A percentile compares a stretch with the other conserved stretches of the same genome.
Conservation (phyloP, 2,329 filamentous ascomycete genomes). For the Blumeria hordei region DNA sequence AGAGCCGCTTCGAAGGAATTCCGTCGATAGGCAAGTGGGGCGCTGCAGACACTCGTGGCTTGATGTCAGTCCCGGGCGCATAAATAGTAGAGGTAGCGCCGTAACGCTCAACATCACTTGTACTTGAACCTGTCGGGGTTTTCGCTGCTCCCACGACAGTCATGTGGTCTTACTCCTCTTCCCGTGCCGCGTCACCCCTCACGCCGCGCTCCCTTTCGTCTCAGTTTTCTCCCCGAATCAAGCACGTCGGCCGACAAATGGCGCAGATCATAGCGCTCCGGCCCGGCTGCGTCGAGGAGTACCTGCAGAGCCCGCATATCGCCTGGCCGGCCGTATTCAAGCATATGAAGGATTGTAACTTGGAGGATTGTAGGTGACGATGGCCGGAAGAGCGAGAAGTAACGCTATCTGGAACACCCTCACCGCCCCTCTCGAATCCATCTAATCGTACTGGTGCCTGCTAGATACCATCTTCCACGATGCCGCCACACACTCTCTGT, state of each 20-base stretch:
- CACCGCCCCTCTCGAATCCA: no score
- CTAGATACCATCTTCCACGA: conserved; percentile 49
- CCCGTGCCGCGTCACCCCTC: conserved; percentile 5
- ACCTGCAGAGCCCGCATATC: conserved; percentile 47
- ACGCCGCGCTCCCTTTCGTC: conserved; percentile 3
- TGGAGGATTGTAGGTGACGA: conserved; percentile 36
- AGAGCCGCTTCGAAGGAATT: no score
- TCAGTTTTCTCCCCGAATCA: conserved; percentile 7
- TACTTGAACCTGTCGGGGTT: no score
- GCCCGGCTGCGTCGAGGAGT: conserved; percentile 37
- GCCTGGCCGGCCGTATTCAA: conserved; percentile 59
- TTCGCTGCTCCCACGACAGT: not conserved
- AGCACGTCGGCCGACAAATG: conserved; percentile 28
- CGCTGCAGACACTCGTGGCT: no score
- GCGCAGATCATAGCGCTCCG: conserved; percentile 52
- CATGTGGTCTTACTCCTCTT: conserved; percentile 8
- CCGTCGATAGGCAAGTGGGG: no score
- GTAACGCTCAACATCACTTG: no score
- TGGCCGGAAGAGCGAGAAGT: not conserved
- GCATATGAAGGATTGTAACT: conserved; percentile 54
- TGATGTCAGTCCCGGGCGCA: no score
- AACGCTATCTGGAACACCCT: not conserved
- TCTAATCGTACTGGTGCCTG: not conserved
- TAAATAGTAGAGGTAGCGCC: no score
- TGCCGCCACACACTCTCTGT: conserved; percentile 35